phyloP scores from a whole-genome alignment of 257 asterid genomes.

The Gentiana straminea region DNA sequence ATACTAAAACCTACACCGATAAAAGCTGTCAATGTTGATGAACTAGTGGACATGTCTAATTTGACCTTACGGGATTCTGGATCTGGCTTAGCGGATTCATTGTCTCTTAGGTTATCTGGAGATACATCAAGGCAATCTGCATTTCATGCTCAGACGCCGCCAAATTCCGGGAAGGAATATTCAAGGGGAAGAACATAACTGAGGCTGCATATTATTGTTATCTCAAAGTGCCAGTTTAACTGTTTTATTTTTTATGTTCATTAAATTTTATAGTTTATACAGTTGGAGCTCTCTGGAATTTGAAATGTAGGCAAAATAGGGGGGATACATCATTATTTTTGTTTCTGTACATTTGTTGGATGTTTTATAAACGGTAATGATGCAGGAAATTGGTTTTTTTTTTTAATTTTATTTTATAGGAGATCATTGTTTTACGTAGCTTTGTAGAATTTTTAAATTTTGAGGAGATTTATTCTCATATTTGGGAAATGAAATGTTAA shows the following conservation, averaged over 20 bases:
- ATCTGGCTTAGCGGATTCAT: conserved; percentile 16
- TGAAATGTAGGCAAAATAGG: conserved; percentile 13
- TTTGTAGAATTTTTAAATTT: too few species aligned
- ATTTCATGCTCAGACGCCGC: conserved; percentile 25
- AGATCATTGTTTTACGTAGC: too few species aligned
- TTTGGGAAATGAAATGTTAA: too few species aligned
- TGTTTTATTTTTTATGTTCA: conserved; percentile 6
- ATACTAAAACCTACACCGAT: conserved; percentile 25
- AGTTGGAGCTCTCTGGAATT: conserved; percentile 4
- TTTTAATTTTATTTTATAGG: too few species aligned
- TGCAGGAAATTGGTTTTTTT: conserved; percentile 7
- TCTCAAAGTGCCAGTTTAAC: not conserved
- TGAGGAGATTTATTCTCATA: too few species aligned
- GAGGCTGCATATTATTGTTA: not conserved
- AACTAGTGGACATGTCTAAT: conserved; percentile 44
- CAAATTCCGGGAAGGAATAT: conserved; percentile 8
- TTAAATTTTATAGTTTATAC: conserved; percentile 11
- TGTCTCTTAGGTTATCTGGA: conserved; percentile 34
- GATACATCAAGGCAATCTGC: conserved; percentile 29
- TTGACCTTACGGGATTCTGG: conserved; percentile 38
- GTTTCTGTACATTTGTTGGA: conserved; percentile 8
- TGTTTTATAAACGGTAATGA: conserved; percentile 2
- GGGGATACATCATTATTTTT: conserved; percentile 13
- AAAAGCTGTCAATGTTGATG: conserved; percentile 39
- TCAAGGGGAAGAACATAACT: conserved; percentile 2